Conservation (phyloP, 495 filamentous ascomycete genomes). For the Glonium stellatum region DNA sequence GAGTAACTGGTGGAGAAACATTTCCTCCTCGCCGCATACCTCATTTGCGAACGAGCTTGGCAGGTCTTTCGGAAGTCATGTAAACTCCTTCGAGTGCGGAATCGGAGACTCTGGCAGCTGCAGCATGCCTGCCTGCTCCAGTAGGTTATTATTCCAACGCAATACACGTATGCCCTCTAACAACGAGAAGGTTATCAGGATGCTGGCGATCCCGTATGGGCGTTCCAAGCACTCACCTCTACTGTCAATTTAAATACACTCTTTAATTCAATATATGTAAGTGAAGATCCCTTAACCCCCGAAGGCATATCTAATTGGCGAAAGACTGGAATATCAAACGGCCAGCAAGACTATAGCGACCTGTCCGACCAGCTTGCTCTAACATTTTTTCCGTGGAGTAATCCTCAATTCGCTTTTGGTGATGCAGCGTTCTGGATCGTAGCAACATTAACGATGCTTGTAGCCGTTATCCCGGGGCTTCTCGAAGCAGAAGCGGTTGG, state of each 20-base stretch:
- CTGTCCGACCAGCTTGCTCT: background rate
- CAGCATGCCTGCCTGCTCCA: background rate
- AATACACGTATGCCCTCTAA: background rate
- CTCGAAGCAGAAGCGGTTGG: background rate
- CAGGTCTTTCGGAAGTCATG: background rate
- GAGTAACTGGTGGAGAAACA: background rate
- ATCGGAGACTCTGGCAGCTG: background rate
- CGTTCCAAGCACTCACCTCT: conserved; percentile 2
- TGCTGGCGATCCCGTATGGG: conserved; percentile 1
- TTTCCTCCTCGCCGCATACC: background rate
- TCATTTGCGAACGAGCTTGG: conserved; percentile 4
- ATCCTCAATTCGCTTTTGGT: conserved; percentile 5
- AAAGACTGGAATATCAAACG: conserved; percentile 8
- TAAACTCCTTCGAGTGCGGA: background rate
- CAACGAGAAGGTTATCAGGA: background rate
- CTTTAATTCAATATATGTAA: conserved; percentile 7
- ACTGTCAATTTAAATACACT: conserved; percentile 9
- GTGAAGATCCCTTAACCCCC: background rate
- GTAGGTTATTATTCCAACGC: background rate
- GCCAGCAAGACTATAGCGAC: conserved; percentile 8
- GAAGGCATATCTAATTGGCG: background rate
- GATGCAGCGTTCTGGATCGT: conserved; percentile 13
- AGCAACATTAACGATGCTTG: background rate
- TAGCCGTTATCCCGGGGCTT: background rate
- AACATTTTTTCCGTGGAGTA: conserved; percentile 12